Base-by-base conservation (phyloP, 805 yeast species). In the Pichia ethanolica region DNA sequence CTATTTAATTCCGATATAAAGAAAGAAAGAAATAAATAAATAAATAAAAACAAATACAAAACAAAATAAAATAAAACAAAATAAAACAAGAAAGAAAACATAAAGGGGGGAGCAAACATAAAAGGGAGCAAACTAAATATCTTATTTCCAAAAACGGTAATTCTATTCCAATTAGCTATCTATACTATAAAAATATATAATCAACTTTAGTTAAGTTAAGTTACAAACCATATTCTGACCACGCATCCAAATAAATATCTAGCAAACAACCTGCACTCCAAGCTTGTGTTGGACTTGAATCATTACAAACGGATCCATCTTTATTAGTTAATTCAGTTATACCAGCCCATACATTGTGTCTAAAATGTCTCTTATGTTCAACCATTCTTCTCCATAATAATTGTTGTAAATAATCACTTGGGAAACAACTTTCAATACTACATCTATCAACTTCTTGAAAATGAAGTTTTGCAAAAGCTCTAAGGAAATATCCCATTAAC, bases 261-360 rank as follows among this genome's bases (percentile, higher is more conserved):
- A 91, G 65, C 50, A 93, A 67, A 59, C 97, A 87, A 3, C 93
- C 83, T 0, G 91, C 70, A 62, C 96, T 87, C 99, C 99, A 91
- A 0, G 98, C 97, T 65, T 91, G 99, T 0, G 97, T 83, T 3
- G 97, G 97, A 55, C 95, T 86, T 2, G 96, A 87, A 65, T 93
- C 98, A 14, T 63, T 60, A 64, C 99, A 91, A 9, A 81, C 58
- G 33, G 71, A 82, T 2, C 98, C 98, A 59, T 85, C 82, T 66
- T 86, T 88, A 61, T 91, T 89, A 3, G 98, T 89, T 60, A 91
- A 72, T 65, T 91, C 99, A 0, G 98, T 81, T 55, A 91, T 70
- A 0, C 99, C 99, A 0, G 95, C 89, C 98, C 98, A 91, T 20
- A 79, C 81, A 54, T 90, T 85, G n/a, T 75, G 74, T 36, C 67